phyloP scores from a whole-genome alignment of 2,329 filamentous ascomycete species.

The Ophiobolus disseminans region DNA sequence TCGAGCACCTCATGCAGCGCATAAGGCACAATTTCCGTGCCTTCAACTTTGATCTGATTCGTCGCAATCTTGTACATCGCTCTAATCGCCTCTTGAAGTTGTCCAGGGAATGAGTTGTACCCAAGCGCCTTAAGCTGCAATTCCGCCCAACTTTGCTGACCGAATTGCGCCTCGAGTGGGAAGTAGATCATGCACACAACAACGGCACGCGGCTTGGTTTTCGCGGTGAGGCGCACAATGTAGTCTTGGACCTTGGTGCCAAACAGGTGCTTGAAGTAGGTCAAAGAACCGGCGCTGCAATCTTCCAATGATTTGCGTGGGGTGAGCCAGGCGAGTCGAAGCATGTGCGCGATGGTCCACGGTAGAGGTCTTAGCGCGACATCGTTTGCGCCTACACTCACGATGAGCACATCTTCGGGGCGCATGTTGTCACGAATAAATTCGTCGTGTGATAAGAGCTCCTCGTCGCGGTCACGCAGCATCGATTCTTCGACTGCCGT shows the following conservation, averaged over 20 bases:
- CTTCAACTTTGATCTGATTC: conserved; percentile 32
- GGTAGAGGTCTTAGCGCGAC: conserved; percentile 39
- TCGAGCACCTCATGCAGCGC: conserved; percentile 42
- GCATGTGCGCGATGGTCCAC: conserved; percentile 41
- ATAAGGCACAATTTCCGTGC: conserved; percentile 42
- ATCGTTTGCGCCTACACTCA: conserved; percentile 49
- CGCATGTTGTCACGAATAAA: conserved; percentile 46
- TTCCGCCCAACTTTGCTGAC: conserved; percentile 45
- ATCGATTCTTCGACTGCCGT: conserved; percentile 45
- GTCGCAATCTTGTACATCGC: conserved; percentile 44
- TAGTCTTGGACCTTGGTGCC: conserved; percentile 37
- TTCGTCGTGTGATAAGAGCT: conserved; percentile 40
- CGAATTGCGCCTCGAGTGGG: conserved; percentile 37
- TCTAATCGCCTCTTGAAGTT: conserved; percentile 43
- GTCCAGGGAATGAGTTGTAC: conserved; percentile 37
- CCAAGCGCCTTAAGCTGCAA: conserved; percentile 37
- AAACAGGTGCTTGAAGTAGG: conserved; percentile 44
- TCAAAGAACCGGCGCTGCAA: conserved; percentile 33
- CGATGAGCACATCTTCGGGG: conserved; percentile 40
- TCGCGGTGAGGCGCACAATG: conserved; percentile 29
- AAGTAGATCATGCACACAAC: conserved; percentile 51
- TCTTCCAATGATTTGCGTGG: conserved; percentile 27
- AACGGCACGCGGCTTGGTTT: conserved; percentile 42
- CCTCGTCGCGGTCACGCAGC: conserved; percentile 39
- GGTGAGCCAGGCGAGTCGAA: conserved; percentile 42